Evolutionary conservation across 106 monocot species (phyloP).

Genomic region (Hemerocallis citrina): DNA sequence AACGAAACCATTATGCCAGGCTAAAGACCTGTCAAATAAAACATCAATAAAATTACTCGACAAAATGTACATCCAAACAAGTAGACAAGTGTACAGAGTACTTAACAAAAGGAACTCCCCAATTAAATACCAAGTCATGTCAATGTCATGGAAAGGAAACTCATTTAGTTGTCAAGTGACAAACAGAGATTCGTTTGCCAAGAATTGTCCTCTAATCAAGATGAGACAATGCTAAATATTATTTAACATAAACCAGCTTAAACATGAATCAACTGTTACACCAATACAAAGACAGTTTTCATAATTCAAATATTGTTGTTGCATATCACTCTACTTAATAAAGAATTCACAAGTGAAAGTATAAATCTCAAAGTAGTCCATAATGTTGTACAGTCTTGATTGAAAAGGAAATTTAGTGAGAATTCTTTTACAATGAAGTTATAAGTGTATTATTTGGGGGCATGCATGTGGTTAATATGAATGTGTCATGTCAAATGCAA

Average conservation of each 20-base stretch:
- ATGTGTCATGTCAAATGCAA: too few relatives aligned
- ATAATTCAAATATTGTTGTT: too few relatives aligned
- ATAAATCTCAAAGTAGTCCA: too few relatives aligned
- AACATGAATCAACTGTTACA: neutral
- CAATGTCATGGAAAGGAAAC: neutral
- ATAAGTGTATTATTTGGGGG: too few relatives aligned
- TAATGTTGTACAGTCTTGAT: too few relatives aligned
- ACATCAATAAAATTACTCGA: neutral
- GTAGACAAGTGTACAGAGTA: neutral
- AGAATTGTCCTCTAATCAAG: neutral
- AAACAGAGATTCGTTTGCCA: neutral
- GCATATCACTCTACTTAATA: too few relatives aligned
- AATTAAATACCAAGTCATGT: neutral
- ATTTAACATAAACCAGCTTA: neutral
- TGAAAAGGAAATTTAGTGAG: too few relatives aligned
- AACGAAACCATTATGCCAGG: conserved; percentile 4
- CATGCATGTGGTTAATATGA: too few relatives aligned
- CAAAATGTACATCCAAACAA: neutral
- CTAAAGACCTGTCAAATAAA: neutral
- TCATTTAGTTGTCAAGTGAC: neutral
- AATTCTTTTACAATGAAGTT: too few relatives aligned
- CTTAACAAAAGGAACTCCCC: neutral
- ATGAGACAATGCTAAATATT: neutral
- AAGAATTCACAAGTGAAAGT: too few relatives aligned
- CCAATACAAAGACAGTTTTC: neutral